These are phyloP conservation scores for Chaetomium strumarium DNA, from an alignment of 2,329 filamentous ascomycete genomes.

Conservation along the genomic window DNA sequence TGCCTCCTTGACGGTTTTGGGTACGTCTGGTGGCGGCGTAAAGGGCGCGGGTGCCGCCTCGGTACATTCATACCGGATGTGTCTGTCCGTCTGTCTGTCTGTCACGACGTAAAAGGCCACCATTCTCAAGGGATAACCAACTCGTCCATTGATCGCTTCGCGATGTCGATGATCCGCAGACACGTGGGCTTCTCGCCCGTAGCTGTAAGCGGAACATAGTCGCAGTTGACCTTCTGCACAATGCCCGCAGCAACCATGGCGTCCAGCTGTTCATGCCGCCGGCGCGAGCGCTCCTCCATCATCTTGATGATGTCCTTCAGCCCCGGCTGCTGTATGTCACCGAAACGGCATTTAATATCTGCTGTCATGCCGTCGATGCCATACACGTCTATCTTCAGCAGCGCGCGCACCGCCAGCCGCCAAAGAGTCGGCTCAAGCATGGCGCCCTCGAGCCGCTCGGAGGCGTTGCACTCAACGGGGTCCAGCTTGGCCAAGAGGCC, in stretches of 20 bases:
- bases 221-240: conserved; percentile 14
- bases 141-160: conserved; percentile 47
- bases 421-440: conserved; percentile 49
- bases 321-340: conserved; percentile 37
- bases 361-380: conserved; percentile 34
- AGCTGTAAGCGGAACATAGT: conserved; percentile 28
- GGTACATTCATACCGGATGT: not conserved
- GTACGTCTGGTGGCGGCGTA: too few species aligned
- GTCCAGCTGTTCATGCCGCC: conserved; percentile 47
- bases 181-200: conserved; percentile 40
- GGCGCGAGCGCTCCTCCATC: conserved; percentile 46
- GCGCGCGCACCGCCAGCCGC: conserved; percentile 47
- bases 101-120: not conserved
- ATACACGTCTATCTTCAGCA: conserved; percentile 54
- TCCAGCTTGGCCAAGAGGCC: conserved; percentile 28
- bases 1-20: too few species aligned
- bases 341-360: not conserved
- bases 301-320: conserved; percentile 48
- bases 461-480: conserved; percentile 25
- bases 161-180: conserved; percentile 47
- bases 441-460: conserved; percentile 35
- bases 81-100: not conserved
- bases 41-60: too few species aligned
- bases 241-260: conserved; percentile 37
- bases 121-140: conserved; percentile 45